Evolutionary conservation across 2,329 filamentous ascomycete species (phyloP), one percentile per base, ranked within the genome.

Genomic region (Neofusicoccum sp.): DNA sequence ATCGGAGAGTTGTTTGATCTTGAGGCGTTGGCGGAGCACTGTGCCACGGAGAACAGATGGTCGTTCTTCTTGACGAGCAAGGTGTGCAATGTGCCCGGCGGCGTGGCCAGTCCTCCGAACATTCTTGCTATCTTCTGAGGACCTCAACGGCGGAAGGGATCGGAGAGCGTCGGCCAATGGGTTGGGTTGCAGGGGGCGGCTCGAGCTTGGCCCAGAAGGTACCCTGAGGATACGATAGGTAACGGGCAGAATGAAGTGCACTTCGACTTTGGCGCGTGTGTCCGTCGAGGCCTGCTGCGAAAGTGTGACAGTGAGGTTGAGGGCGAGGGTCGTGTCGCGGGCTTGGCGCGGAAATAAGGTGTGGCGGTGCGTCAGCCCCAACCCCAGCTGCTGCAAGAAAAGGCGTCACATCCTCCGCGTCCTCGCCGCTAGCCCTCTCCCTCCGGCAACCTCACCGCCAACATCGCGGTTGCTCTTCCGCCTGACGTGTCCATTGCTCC

Each of bases 11-110:
- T 75, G 26, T 75, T 73, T 63, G 68, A 75, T 60, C 58, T 75
- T 7, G 72, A 75, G 41, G 62, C 43, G 14, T 31, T 75, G 62
- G 65, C 63, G 2, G 62, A 62, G n/a, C 65, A 68, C 47, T 75
- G 74, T 47, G 65, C 65, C 20, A 67, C 64, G 60, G 58, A 62
- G 58, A 64, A 64, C 1, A 65, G 71, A 26, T 76, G 68, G 66
- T 63, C 60, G 41, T 70, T 70, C 60, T 78, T 88, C 70, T 73
- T 88, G 4, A 84, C 81, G 0, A 85, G 82, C 60, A 76, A 74
- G 11, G 84, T 84, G 1, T 68, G 84, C 54, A 85, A 86, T 67
- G 77, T 71, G 6, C 69, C 65, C 1, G 70, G 69, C 3, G 69
- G 67, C 26, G 67, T 71, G 14, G 69, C 64, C n/a, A 69, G 65